Percentiles rank a stretch among this genome's conserved stretches.
Evolutionary conservation across 2,329 filamentous ascomycete species (phyloP).

Genomic region (Sphaceloma murrayae): DNA sequence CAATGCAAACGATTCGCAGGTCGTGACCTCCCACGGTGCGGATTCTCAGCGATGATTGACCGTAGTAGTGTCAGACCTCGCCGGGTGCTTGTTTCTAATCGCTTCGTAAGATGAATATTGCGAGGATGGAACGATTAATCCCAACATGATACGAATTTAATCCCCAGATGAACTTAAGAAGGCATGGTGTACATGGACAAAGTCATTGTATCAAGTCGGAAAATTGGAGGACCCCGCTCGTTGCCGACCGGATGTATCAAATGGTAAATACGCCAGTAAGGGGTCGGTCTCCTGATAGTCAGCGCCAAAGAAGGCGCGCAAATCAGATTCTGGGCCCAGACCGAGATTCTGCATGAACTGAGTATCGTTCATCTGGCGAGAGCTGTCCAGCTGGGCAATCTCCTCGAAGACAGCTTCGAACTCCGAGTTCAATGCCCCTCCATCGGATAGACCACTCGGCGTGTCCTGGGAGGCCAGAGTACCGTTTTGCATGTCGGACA

Average conservation of each 20-base stretch:
- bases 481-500: not conserved
- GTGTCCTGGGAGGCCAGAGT: slow-evolving; percentile 9
- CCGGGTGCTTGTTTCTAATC: too few relatives aligned
- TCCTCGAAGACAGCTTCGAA: slow-evolving; percentile 43
- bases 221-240: not conserved
- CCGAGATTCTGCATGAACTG: slow-evolving; percentile 60
- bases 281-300: slow-evolving; percentile 37
- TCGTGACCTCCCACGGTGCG: too few relatives aligned
- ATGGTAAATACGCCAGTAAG: slow-evolving; percentile 31
- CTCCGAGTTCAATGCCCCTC: slow-evolving; percentile 7
- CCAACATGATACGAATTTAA: too few relatives aligned
- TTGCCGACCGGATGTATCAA: not conserved
- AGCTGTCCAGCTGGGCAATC: slow-evolving; percentile 47
- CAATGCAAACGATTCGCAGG: too few relatives aligned
- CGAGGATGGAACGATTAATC: not conserved
- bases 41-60: too few relatives aligned
- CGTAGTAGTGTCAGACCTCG: too few relatives aligned
- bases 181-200: too few relatives aligned
- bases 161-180: too few relatives aligned
- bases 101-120: not conserved
- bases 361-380: slow-evolving; percentile 43
- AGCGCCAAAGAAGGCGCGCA: slow-evolving; percentile 42
- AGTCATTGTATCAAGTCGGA: slow-evolving; percentile 10
- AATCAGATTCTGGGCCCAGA: slow-evolving; percentile 52
- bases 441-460: slow-evolving; percentile 13